phyloP scores from a whole-genome alignment of 106 monocot genomes.

The Phalaenopsis aphrodite region DNA sequence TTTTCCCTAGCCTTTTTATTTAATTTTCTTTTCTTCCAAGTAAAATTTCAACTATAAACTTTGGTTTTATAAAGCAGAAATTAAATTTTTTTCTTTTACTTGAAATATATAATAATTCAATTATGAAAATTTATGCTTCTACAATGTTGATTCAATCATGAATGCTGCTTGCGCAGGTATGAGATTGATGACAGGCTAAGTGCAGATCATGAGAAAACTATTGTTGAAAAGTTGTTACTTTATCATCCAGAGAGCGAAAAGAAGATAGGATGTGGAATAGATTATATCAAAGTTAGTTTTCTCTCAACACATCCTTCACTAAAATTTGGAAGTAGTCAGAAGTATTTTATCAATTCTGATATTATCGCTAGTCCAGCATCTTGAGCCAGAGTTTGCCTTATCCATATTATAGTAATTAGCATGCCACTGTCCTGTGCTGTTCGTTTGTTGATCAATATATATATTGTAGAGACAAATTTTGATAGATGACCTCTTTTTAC shows the following conservation, averaged over 20 bases:
- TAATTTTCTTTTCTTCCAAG: not conserved
- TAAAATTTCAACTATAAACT: not conserved
- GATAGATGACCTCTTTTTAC: not conserved
- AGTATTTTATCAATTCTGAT: not conserved
- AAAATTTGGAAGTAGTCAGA: not conserved
- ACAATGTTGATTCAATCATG: not conserved
- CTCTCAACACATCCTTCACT: not conserved
- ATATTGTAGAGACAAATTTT: not conserved
- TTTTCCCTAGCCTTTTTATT: not conserved
- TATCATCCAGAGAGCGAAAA: slow-evolving; percentile 18
- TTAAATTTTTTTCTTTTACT: not conserved
- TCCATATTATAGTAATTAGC: not conserved
- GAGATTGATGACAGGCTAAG: slow-evolving; percentile 19
- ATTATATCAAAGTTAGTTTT: slow-evolving; percentile 19
- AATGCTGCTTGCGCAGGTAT: slow-evolving; percentile 13
- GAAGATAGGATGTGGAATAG: slow-evolving; percentile 19
- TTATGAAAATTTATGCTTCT: not conserved
- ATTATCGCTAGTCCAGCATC: not conserved
- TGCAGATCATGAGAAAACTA: slow-evolving; percentile 15
- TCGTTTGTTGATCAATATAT: not conserved
- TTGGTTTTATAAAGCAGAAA: not conserved
- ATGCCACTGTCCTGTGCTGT: not conserved
- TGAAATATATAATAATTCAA: not conserved
- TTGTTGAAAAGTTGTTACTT: slow-evolving; percentile 13
- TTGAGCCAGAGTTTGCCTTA: not conserved